Evolutionary conservation across 805 yeast species (phyloP).

Genomic region (Ogataea salicorniae): DNA sequence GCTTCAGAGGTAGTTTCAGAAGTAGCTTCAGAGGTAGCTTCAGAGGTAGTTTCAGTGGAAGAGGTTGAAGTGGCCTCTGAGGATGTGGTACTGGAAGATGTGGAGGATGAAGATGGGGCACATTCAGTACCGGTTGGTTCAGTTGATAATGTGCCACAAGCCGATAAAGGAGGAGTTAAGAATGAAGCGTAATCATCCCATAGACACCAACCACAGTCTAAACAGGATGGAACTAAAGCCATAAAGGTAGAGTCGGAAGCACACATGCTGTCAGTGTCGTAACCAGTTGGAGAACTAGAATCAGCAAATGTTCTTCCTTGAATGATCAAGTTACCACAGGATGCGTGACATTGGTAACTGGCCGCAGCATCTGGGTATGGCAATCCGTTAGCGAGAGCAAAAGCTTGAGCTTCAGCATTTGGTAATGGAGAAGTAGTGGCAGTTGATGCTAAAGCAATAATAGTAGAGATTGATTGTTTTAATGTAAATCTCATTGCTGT

Average conservation of each 20-base stretch:
- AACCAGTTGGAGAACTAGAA: constrained; percentile 22
- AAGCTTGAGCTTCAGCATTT: constrained; percentile 21
- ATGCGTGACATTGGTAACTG: constrained; percentile 29
- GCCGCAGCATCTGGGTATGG: constrained; percentile 30
- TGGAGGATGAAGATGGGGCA: too few species aligned
- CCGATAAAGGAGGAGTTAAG: constrained; percentile 29
- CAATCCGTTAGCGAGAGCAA: constrained; percentile 26
- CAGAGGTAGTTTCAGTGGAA: neutral
- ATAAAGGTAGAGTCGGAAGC: constrained; percentile 23
- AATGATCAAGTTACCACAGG: constrained; percentile 32
- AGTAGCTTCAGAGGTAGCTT: neutral
- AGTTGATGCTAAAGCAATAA: constrained; percentile 1
- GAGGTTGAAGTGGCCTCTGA: neutral
- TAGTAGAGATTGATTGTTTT: constrained; percentile 1
- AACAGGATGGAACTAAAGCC: constrained; percentile 28
- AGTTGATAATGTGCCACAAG: constrained; percentile 26
- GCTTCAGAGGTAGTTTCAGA: neutral
- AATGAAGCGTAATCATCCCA: constrained; percentile 33
- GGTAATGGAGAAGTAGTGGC: neutral
- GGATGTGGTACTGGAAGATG: constrained; percentile 1
- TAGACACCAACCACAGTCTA: constrained; percentile 38
- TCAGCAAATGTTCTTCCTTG: constrained; percentile 27
- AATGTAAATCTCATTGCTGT: neutral
- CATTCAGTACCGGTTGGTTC: constrained; percentile 35
- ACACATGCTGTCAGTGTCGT: constrained; percentile 31